phyloP scores from a whole-genome alignment of 2,329 filamentous ascomycete species.

The Periconia sp. region DNA sequence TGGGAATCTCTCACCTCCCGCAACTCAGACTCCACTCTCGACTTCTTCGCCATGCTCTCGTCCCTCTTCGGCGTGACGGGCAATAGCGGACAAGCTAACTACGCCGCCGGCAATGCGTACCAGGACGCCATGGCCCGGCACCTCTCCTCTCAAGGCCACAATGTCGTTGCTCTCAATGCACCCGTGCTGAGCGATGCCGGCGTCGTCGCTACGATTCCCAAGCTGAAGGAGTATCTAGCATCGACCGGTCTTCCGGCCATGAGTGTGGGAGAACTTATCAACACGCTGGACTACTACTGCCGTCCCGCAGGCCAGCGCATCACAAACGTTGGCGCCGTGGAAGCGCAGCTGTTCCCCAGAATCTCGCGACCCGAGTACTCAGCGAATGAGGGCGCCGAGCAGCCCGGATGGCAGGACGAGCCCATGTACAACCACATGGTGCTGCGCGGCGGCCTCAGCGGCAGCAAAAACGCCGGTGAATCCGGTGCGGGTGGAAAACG shows the following conservation, averaged over 20 bases:
- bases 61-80: slow-evolving; percentile 23
- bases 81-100: slow-evolving; percentile 10
- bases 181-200: not conserved
- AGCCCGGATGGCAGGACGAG: not conserved
- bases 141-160: not conserved
- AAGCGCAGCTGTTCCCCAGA: not conserved
- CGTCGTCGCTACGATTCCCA: not conserved
- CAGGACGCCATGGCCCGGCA: slow-evolving; percentile 3
- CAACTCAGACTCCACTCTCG: slow-evolving; percentile 4
- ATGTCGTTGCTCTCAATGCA: slow-evolving; percentile 11
- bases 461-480: not conserved
- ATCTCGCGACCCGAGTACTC: not conserved
- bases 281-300: not conserved
- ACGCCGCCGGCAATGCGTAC: not conserved
- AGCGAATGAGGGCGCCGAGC: not conserved
- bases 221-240: not conserved
- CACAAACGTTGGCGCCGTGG: not conserved
- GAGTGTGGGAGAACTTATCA: not conserved
- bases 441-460: not conserved
- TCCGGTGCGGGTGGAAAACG: not conserved
- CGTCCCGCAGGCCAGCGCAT: not conserved
- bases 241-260: not conserved
- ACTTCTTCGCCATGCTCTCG: slow-evolving; percentile 27
- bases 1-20: not conserved
- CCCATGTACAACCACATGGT: not conserved